Evolutionary conservation across 352 stramenopile genomes (phyloP).

Genomic region (Phytophthora pluvialis): DNA sequence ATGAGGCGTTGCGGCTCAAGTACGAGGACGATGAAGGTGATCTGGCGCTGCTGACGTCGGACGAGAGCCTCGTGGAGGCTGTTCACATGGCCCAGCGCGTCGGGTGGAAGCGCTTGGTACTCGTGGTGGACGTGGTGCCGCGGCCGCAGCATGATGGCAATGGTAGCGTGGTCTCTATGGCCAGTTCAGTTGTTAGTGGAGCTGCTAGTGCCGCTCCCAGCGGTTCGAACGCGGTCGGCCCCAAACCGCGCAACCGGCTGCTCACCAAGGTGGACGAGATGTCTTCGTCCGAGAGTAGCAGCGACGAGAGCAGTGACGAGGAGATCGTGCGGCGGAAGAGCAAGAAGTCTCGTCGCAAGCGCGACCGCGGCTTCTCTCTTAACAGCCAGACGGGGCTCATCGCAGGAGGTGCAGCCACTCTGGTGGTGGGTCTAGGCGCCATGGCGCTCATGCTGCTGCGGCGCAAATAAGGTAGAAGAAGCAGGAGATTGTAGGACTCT

Average conservation of each 20-base stretch:
- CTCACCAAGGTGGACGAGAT: conserved; percentile 87
- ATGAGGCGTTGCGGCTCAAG: conserved; percentile 79
- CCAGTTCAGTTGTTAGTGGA: conserved; percentile 34
- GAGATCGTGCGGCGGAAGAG: conserved; percentile 54
- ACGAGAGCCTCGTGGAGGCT: conserved; percentile 87
- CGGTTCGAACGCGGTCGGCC: conserved; percentile 22
- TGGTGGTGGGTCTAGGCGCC: conserved; percentile 56
- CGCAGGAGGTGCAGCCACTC: conserved; percentile 42
- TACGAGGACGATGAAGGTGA: conserved; percentile 92
- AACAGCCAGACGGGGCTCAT: conserved; percentile 38
- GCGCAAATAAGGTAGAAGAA: conserved; percentile 52
- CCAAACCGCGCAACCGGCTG: conserved; percentile 53
- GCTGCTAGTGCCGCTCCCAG: conserved; percentile 10
- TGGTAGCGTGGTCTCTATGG: conserved; percentile 43
- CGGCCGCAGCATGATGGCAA: conserved; percentile 40
- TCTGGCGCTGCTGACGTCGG: conserved; percentile 80
- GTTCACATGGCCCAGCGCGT: conserved; percentile 87
- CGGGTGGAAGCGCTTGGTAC: conserved; percentile 85
- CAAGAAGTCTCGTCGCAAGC: conserved; percentile 56
- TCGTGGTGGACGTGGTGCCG: conserved; percentile 84
- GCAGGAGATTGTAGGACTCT: conserved; percentile 24
- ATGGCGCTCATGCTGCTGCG: conserved; percentile 65
- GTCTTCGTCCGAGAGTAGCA: conserved; percentile 52
- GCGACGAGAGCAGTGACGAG: conserved; percentile 49
- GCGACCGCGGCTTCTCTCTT: conserved; percentile 26